Evolutionary conservation across 2,329 filamentous ascomycete genomes (phyloP).

Genomic region (Arthrobotrys musiformis): DNA sequence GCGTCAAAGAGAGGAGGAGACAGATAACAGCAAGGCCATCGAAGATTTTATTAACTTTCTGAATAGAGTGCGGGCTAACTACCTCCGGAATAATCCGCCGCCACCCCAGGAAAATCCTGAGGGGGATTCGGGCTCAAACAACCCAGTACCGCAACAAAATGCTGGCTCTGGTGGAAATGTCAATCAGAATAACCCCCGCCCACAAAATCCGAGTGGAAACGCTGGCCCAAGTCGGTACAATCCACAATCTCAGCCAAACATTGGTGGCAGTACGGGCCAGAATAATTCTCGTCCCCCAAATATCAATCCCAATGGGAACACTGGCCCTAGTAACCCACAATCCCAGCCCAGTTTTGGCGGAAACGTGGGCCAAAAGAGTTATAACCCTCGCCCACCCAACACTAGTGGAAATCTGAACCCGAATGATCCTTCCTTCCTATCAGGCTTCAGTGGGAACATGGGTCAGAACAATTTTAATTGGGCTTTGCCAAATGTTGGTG

Average conservation of each 20-base stretch:
- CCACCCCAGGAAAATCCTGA: background rate
- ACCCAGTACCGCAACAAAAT: background rate
- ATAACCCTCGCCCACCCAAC: background rate
- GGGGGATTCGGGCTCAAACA: background rate
- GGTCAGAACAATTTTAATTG: background rate
- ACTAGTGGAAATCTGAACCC: background rate
- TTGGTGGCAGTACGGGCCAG: background rate
- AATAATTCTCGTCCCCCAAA: background rate
- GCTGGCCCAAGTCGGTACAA: background rate
- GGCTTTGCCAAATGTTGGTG: background rate
- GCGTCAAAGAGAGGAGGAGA: background rate
- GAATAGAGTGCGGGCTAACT: background rate
- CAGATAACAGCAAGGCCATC: background rate
- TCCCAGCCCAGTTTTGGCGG: background rate
- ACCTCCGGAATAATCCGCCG: background rate
- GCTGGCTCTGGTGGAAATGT: background rate
- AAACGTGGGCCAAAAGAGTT: background rate
- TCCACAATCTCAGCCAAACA: background rate
- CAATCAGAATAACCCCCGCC: background rate
- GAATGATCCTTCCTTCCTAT: background rate
- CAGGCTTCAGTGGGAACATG: background rate
- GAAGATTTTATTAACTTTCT: background rate
- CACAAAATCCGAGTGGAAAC: background rate
- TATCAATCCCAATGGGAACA: too few relatives aligned
- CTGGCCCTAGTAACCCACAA: too few relatives aligned